Evolutionary conservation across 768 basidiomycete species (phyloP).

Genomic region (Mycena alexandri): DNA sequence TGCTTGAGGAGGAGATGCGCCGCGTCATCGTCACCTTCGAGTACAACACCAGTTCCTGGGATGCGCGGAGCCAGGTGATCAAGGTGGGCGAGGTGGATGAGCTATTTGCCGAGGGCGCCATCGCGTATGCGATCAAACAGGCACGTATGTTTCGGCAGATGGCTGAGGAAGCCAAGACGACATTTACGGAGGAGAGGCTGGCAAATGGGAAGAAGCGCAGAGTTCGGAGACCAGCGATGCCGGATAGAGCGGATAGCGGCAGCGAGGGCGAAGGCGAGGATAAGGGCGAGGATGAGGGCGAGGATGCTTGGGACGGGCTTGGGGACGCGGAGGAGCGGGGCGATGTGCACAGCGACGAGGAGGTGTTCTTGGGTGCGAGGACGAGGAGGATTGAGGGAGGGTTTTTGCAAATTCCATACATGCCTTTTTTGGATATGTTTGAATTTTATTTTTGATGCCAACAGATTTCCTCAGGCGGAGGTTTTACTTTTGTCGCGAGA

Average conservation of each 20-base stretch:
- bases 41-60: background rate
- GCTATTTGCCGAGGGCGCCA: too few relatives aligned
- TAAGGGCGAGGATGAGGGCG: background rate
- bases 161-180: too few relatives aligned
- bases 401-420: too few relatives aligned
- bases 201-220: background rate
- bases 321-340: background rate
- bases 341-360: constrained; percentile 11
- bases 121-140: too few relatives aligned
- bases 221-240: background rate
- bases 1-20: constrained; percentile 38
- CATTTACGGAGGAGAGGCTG: too few relatives aligned
- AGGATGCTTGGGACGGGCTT: background rate
- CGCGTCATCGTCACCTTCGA: background rate
- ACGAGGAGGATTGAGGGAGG: background rate
- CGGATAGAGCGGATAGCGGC: too few relatives aligned
- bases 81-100: background rate
- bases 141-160: too few relatives aligned
- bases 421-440: too few relatives aligned
- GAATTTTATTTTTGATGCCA: too few relatives aligned
- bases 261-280: background rate
- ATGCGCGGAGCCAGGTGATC: background rate
- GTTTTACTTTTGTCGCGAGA: too few relatives aligned
- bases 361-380: background rate
- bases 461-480: too few relatives aligned